Evolutionary conservation across 2,329 filamentous ascomycete genomes (phyloP).

Genomic region (Dichotomopilus funicola): DNA sequence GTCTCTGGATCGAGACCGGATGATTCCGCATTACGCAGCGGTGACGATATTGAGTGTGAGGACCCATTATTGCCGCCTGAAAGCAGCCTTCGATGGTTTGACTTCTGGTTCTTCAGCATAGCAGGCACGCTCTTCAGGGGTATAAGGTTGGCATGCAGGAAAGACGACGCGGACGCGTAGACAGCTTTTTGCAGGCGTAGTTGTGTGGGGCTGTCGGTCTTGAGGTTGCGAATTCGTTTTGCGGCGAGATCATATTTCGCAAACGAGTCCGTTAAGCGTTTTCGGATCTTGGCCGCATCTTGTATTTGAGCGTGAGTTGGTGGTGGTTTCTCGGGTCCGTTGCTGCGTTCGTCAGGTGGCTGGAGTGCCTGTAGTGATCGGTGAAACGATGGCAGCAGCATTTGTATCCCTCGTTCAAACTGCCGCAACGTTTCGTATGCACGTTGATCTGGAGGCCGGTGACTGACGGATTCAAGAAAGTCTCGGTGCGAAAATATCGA

Average conservation of each 20-base stretch:
- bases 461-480: slow-evolving; percentile 62
- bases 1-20: slow-evolving; percentile 42
- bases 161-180: slow-evolving; percentile 73
- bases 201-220: slow-evolving; percentile 66
- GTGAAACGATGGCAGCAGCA: slow-evolving; percentile 79
- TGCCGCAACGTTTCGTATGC: slow-evolving; percentile 78
- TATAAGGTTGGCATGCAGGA: slow-evolving; percentile 85
- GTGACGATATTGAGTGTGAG: slow-evolving; percentile 23
- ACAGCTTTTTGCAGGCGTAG: slow-evolving; percentile 71
- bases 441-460: slow-evolving; percentile 67
- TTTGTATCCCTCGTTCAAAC: slow-evolving; percentile 79
- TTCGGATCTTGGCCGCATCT: slow-evolving; percentile 84
- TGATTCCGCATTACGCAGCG: slow-evolving; percentile 43
- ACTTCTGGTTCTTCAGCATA: slow-evolving; percentile 46
- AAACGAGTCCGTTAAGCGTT: slow-evolving; percentile 81
- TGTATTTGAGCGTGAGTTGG: slow-evolving; percentile 62
- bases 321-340: slow-evolving; percentile 35
- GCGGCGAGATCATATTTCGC: slow-evolving; percentile 80
- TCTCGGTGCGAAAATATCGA: slow-evolving; percentile 62
- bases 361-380: slow-evolving; percentile 68
- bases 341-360: slow-evolving; percentile 36
- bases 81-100: slow-evolving; percentile 27
- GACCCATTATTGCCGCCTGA: slow-evolving; percentile 21
- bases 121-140: slow-evolving; percentile 71
- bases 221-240: slow-evolving; percentile 71